Base-by-base conservation (phyloP, 2,329 filamentous ascomycete genomes). In the Dactylellina drechsleri region DNA sequence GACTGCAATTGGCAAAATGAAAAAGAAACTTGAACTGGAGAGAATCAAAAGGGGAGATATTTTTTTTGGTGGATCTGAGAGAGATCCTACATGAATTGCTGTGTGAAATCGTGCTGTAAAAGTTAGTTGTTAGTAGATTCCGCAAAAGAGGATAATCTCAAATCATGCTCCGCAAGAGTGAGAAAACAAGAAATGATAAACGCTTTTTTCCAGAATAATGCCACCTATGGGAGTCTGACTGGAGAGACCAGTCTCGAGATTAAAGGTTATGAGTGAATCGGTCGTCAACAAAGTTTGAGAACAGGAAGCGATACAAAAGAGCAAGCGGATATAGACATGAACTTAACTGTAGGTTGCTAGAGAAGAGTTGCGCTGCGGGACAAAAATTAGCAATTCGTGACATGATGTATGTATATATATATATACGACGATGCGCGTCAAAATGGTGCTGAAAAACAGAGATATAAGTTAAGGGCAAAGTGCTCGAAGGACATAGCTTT, bases 51-150 rank as follows among this genome's bases (percentile, higher is more conserved):
- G 15, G 47, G 16, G 7, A 57, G 7, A 28, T 26, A 41, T 66
- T 64, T 75, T 36, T 75, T 75, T 65, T 64, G 31, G 58, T 53
- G 58, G 64, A 75, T 26, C 57, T 58, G 71, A 75, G 71, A 75
- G 71, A 45, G 45, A 65, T 31, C 71, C 36, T 60, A 50, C 26
- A 53, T 58, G 61, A 41, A 13, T 68, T 53, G 59, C 40, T 64
- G 20, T 68, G 40, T 58, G 26, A 41, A 31, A 60, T 66, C 18
- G 66, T 16, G 64, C 71, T 75, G 62, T 68, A 40, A 40, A 47
- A n/a, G 71, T 75, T 68, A 75, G 71, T 75, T 28, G 71, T 75
- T 64, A 74, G 50, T 74, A 56, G 23, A 36, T 36, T 59, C n/a
- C 8, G 52, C 57, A 15, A 45, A 16, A 43, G 41, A 53, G 18